Evolutionary conservation across 2,329 filamentous ascomycete species (phyloP).

Genomic region (Chaetothyriales sp.): DNA sequence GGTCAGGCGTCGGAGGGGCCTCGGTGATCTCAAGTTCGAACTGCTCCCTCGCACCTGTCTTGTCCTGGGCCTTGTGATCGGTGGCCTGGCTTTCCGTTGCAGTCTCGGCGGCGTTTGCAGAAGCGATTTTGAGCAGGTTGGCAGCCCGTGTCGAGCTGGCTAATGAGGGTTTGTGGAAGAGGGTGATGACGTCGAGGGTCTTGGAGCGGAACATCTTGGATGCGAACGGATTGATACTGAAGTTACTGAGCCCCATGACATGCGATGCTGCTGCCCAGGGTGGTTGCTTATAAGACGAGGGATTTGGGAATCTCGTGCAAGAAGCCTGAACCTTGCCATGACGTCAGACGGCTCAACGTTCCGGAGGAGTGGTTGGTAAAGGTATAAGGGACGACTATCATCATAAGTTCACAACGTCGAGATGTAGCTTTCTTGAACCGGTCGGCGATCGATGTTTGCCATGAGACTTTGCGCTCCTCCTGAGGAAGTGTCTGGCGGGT

Average conservation of each 20-base stretch:
- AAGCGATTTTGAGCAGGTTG: constrained; percentile 65
- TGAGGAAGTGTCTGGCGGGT: too few relatives aligned
- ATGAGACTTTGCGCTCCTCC: too few relatives aligned
- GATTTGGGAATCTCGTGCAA: background rate
- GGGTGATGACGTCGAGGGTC: constrained; percentile 76
- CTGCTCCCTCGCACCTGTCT: constrained; percentile 42
- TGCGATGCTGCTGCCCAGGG: background rate
- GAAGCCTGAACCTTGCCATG: background rate
- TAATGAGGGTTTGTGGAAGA: constrained; percentile 76
- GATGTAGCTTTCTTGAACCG: background rate
- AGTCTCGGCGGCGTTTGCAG: constrained; percentile 50
- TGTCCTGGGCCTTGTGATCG: constrained; percentile 46
- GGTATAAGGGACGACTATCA: too few relatives aligned
- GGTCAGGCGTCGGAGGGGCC: constrained; percentile 61
- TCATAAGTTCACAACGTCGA: too few relatives aligned
- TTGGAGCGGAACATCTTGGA: constrained; percentile 32
- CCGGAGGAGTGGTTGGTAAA: background rate
- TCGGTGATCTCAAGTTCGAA: constrained; percentile 84
- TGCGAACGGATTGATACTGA: background rate
- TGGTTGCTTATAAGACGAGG: background rate
- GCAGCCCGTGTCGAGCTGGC: constrained; percentile 59
- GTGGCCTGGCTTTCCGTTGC: constrained; percentile 62
- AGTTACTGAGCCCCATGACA: background rate
- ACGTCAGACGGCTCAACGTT: background rate
- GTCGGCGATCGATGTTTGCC: too few relatives aligned